Percentiles rank a stretch among this genome's conserved stretches.
Evolutionary conservation across 768 basidiomycete species (phyloP).

Genomic region (Pleurotus ostreatus): DNA sequence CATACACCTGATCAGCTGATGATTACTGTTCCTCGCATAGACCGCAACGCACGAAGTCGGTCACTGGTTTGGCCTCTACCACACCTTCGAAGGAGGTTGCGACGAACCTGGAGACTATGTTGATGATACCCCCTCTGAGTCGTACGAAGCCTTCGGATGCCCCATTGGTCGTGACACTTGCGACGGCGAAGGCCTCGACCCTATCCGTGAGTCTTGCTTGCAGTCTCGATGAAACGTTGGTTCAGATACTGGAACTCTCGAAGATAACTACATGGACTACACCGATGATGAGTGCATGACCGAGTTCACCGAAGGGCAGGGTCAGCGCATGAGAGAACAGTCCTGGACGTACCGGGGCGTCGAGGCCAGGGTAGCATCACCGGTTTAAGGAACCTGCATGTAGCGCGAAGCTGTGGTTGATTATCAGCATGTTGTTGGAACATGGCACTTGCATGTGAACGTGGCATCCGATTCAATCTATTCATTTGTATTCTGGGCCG

Average conservation of each 20-base stretch:
- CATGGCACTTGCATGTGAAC: too few species aligned
- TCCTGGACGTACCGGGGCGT: neutral
- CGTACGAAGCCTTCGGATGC: constrained; percentile 25
- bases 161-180: constrained; percentile 20
- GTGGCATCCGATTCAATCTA: too few species aligned
- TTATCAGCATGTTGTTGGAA: too few species aligned
- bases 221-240: neutral
- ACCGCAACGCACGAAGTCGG: constrained; percentile 31
- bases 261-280: constrained; percentile 35
- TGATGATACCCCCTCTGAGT: constrained; percentile 24
- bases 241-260: neutral
- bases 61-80: constrained; percentile 32
- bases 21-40: neutral
- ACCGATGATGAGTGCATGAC: constrained; percentile 25
- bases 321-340: constrained; percentile 12
- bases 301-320: constrained; percentile 26
- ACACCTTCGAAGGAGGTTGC: constrained; percentile 32
- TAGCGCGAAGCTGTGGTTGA: too few species aligned
- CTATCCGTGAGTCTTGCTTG: constrained; percentile 21
- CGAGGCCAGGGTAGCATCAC: neutral
- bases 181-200: constrained; percentile 26
- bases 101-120: constrained; percentile 21
- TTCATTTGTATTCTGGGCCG: too few species aligned
- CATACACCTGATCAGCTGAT: too few species aligned
- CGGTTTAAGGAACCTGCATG: neutral